Percentiles rank a stretch among this genome's conserved stretches.
phyloP scores from a whole-genome alignment of 2,329 filamentous ascomycete genomes.

The Taxawa tesnikishii region DNA sequence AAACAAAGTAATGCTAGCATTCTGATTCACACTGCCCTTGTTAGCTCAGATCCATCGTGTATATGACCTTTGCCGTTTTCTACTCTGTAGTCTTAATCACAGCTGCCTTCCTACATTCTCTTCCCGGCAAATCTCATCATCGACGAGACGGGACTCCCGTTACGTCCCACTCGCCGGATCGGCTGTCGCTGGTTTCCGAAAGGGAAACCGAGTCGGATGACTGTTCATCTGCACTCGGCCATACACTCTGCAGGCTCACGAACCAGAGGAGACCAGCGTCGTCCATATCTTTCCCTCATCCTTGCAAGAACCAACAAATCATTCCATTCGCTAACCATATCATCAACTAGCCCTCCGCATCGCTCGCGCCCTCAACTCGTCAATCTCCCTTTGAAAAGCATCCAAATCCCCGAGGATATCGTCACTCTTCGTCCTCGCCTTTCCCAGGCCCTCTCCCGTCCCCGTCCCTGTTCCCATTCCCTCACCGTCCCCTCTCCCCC shows the following conservation, averaged over 20 bases:
- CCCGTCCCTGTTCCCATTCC: not conserved
- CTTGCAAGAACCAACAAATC: not conserved
- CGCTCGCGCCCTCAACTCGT: conserved; percentile 3
- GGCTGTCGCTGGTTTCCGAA: too few relatives aligned
- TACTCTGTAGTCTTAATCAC: too few relatives aligned
- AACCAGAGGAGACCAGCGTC: not conserved
- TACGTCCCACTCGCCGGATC: too few relatives aligned
- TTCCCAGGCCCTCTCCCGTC: not conserved
- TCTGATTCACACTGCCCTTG: too few relatives aligned
- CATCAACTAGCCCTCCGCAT: not conserved
- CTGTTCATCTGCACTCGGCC: not conserved
- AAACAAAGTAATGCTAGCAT: too few relatives aligned
- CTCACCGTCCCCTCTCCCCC: conserved; percentile 1
- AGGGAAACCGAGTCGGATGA: not conserved
- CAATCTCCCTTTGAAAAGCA: conserved; percentile 6
- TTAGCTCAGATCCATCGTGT: too few relatives aligned
- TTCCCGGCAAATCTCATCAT: too few relatives aligned
- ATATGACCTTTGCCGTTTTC: too few relatives aligned
- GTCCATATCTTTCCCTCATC: not conserved
- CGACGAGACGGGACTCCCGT: too few relatives aligned
- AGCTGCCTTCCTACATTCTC: too few relatives aligned
- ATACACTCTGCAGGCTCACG: not conserved
- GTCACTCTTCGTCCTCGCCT: not conserved
- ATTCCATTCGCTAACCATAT: not conserved
- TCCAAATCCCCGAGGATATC: conserved; percentile 6